Conservation (phyloP, 192 early-diverging fungal species). For the Podochytrium sp. region DNA sequence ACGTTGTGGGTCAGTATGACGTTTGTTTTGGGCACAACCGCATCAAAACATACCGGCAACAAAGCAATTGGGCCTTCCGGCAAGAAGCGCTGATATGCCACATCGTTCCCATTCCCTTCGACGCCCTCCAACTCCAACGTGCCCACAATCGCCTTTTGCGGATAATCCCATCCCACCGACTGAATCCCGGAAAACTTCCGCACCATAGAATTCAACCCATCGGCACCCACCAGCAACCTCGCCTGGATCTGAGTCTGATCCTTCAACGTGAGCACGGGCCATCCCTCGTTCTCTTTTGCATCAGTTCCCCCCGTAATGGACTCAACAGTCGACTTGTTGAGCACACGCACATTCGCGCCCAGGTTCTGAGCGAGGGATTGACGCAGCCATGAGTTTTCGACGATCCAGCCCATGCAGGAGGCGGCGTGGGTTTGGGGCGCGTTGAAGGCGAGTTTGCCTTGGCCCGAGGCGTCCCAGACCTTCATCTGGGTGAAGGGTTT, state of each 20-base stretch:
- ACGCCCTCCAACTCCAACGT: constrained; percentile 64
- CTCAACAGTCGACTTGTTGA: constrained; percentile 72
- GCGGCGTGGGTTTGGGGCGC: constrained; percentile 32
- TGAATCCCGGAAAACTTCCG: constrained; percentile 82
- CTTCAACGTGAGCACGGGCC: constrained; percentile 76
- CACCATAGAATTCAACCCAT: constrained; percentile 86
- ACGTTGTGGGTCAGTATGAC: neutral
- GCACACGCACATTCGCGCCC: constrained; percentile 54
- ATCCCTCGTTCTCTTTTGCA: constrained; percentile 54
- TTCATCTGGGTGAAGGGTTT: constrained; percentile 70
- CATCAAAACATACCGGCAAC: constrained; percentile 71
- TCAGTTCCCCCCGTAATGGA: constrained; percentile 45
- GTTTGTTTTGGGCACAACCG: neutral
- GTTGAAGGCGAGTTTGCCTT: constrained; percentile 70
- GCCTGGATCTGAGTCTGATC: constrained; percentile 65
- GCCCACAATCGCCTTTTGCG: constrained; percentile 84
- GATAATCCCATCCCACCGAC: constrained; percentile 85
- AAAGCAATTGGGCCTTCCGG: constrained; percentile 92
- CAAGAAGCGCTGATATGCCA: constrained; percentile 94
- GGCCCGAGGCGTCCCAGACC: constrained; percentile 73
- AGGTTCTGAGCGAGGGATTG: constrained; percentile 21
- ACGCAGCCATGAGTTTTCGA: constrained; percentile 69
- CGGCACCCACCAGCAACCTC: constrained; percentile 88
- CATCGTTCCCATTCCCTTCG: constrained; percentile 52
- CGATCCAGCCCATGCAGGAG: constrained; percentile 76